A percentile compares a stretch with the other conserved stretches of the same genome.
Evolutionary conservation across 169 alveolate genomes (phyloP).

Genomic region (Pseudocohnilembus persalinus): DNA sequence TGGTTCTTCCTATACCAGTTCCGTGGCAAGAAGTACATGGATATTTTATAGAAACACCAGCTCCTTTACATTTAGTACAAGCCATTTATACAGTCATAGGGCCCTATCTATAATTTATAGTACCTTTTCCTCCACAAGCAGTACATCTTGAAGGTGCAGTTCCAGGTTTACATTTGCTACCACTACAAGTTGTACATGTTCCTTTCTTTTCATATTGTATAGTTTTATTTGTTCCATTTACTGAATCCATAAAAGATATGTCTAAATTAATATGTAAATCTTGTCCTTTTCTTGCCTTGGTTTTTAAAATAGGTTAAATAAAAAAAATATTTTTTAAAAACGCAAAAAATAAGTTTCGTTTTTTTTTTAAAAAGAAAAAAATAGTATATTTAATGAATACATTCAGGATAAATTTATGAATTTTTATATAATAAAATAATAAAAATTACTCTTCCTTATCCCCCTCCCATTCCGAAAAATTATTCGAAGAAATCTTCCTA

Average conservation of each 20-base stretch:
- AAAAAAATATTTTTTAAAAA: no score
- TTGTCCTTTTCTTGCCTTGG: conserved; percentile 17
- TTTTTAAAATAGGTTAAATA: no score
- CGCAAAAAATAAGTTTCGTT: no score
- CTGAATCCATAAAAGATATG: conserved; percentile 30
- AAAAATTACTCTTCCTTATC: conserved; percentile 17
- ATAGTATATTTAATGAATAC: no score
- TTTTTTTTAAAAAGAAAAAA: no score
- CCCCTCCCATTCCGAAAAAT: conserved; percentile 45
- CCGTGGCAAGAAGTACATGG: conserved; percentile 46
- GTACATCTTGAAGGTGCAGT: conserved; percentile 47
- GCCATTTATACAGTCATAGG: conserved; percentile 43
- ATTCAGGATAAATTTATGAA: no score
- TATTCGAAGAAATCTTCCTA: conserved; percentile 34
- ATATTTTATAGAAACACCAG: conserved; percentile 35
- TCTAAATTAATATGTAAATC: conserved; percentile 39
- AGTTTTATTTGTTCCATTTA: conserved; percentile 35
- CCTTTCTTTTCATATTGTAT: conserved; percentile 34
- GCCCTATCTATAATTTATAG: conserved; percentile 40
- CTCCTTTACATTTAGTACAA: conserved; percentile 44
- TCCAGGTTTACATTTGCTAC: conserved; percentile 49
- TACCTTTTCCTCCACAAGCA: conserved; percentile 49
- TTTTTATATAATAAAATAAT: no score
- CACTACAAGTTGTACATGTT: conserved; percentile 31
- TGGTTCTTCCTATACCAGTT: conserved; percentile 19